Base-by-base conservation (phyloP, 2,329 filamentous ascomycete genomes). In the Aspergillus fumigatiaffinis region DNA sequence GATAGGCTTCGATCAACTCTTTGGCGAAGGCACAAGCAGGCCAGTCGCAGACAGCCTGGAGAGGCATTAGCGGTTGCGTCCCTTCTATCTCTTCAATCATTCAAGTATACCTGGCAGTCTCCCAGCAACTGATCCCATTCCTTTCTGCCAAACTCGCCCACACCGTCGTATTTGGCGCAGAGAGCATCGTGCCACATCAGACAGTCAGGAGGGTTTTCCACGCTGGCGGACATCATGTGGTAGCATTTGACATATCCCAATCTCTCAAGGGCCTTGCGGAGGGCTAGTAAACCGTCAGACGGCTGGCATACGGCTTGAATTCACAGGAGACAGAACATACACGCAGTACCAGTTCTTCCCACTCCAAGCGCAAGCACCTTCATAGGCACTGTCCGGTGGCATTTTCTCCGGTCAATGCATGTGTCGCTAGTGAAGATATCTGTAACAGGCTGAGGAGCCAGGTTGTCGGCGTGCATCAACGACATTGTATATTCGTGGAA, bases 131-230 rank as follows among this genome's bases (percentile, higher is more conserved):
- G 81, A 71, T 89, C 86, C 84, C 85, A 90, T 72, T 89, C 84
- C 68, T 85, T 82, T 51, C 85, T 82, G 23, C 82, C 84, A 63
- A 89, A 89, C 58, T 79, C 78, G 54, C 85, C 84, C 53, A 84
- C 76, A 32, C 82, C 82, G 62, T 87, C 81, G 73, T 80, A 86
- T 68, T 85, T 85, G 62, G 85, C 84, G 20, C 77, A 76, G 55
- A 90, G 80, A 28, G 87, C 87, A 61, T 89, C 85, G 74, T 85
- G 84, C 87, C 87, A 90, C 77, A 89, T 83, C 46, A 87, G 77
- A 54, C 83, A 84, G 67, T 89, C 87, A 25, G 82, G 84, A 10
- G 84, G 84, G 73, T 87, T 89, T 75, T 89, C 86, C 59, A 88
- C 84, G 58, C 82, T 85, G 63, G 83, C 84, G 66, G 82, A 86